A percentile compares a stretch with the other conserved stretches of the same genome.
phyloP scores from a whole-genome alignment of 2,329 filamentous ascomycete genomes.

The Nannizziopsis arthrosporioides region DNA sequence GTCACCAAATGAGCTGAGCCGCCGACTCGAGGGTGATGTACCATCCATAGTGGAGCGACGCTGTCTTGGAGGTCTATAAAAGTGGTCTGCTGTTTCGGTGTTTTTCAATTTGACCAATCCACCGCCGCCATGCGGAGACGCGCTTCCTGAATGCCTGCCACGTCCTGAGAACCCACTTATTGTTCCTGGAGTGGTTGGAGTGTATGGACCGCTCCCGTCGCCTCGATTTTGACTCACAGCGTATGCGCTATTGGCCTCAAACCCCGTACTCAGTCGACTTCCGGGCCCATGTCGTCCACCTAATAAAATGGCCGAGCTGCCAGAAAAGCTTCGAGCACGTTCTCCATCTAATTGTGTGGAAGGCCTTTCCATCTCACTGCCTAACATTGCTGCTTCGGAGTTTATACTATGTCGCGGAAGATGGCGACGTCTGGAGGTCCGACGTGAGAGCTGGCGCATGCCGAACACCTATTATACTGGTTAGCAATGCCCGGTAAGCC shows the following conservation, averaged over 20 bases:
- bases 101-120: conserved; percentile 37
- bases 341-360: conserved; percentile 43
- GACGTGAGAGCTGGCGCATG: conserved; percentile 72
- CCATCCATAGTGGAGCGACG: conserved; percentile 53
- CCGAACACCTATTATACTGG: conserved; percentile 55
- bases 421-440: conserved; percentile 52
- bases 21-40: conserved; percentile 32
- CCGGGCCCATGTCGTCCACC: conserved; percentile 37
- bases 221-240: conserved; percentile 41
- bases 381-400: conserved; percentile 71
- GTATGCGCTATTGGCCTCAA: conserved; percentile 42
- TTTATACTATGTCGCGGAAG: conserved; percentile 67
- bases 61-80: conserved; percentile 73
- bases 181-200: conserved; percentile 62
- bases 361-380: conserved; percentile 54
- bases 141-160: conserved; percentile 38
- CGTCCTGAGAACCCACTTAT: conserved; percentile 58
- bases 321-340: conserved; percentile 48
- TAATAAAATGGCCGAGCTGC: conserved; percentile 51
- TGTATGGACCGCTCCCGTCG: conserved; percentile 51
- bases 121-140: conserved; percentile 30
- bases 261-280: conserved; percentile 40
- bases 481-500: neutral
- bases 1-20: conserved; percentile 38
- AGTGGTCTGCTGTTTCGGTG: conserved; percentile 57